Base-by-base conservation (phyloP, 202 grass and related monocot genomes). In the Saccharum hybrid region DNA sequence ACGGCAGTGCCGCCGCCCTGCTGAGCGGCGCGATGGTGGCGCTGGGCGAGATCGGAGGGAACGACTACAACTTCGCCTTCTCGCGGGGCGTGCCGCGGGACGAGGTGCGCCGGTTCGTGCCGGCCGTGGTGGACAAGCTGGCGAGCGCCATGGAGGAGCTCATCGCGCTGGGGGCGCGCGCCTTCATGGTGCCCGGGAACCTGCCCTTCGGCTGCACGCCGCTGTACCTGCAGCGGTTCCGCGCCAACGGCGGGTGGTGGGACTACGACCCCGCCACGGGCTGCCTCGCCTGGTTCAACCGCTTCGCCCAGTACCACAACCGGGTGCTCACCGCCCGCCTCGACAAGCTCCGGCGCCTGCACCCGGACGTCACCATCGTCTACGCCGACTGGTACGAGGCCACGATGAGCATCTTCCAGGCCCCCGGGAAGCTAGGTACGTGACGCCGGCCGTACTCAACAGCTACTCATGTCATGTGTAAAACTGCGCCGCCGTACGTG, bases 371-470 rank as follows among this genome's bases (percentile, higher is more conserved):
- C 36, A 86, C 78, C 52, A 85, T 97, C 15, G 88, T 97, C 63
- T 97, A 97, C 65, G 95, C 95, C 2, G 92, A 97, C 70, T 94
- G 91, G 86, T 97, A 94, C 54, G 76, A 68, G 28, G 92, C 92
- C 83, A 84, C 84, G 63, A 94, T 96, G 85, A 76, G 68, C 74
- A 87, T 98, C 74, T 96, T 94, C 86, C 82, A 70, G 11, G 13
- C 3, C 56, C 91, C 89, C 15, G 30, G 10, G 26, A 77, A 86
- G 38, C 92, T 89, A 75, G 96, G 96, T 97, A 75, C 79, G 91
- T 69, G 16, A 46, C 43, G 43, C 42, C 2, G 11, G 0, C 2
- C 2, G 42, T 43, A 46, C 46, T 15, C 13, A 49, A 49, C 46
- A 1, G 1, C 13, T 49, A 15, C 13, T 49, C 46, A 15, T 15